Percentiles rank a stretch among this genome's conserved stretches.
Evolutionary conservation across 148 eudicot genomes (phyloP).

Genomic region (Rhododendron williamsianum): DNA sequence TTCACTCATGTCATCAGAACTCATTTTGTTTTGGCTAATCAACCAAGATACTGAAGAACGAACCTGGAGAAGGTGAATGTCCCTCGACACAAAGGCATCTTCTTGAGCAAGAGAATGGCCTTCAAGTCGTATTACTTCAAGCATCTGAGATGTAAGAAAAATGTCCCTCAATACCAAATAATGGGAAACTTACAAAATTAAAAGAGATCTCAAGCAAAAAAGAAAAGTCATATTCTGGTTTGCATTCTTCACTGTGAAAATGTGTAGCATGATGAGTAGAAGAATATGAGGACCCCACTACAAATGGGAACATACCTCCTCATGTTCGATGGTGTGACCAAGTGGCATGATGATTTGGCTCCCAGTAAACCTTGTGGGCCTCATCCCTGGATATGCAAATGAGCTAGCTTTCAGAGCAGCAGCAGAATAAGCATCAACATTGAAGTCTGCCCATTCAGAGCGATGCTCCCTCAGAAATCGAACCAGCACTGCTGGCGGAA

Average conservation of each 20-base stretch:
- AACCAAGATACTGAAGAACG: neutral
- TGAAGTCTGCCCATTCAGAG: conserved; percentile 98
- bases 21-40: neutral
- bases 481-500: conserved; percentile 85
- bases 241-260: neutral
- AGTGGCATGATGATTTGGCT: conserved; percentile 90
- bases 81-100: conserved; percentile 74
- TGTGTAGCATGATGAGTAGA: neutral
- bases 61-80: conserved; percentile 89
- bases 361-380: conserved; percentile 74
- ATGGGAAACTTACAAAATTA: neutral
- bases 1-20: neutral
- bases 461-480: conserved; percentile 93
- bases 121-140: conserved; percentile 88
- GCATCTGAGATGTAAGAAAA: conserved; percentile 42
- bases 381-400: conserved; percentile 66
- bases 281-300: neutral
- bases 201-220: neutral
- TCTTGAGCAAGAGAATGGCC: conserved; percentile 78
- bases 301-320: conserved; percentile 49
- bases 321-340: conserved; percentile 89
- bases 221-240: neutral
- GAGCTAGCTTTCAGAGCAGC: conserved; percentile 62
- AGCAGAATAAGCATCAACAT: conserved; percentile 82
- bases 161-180: neutral